A percentile compares a stretch with the other conserved stretches of the same genome.
Evolutionary conservation across 306 rosid genomes (phyloP).

Genomic region (Crotalaria pallida): DNA sequence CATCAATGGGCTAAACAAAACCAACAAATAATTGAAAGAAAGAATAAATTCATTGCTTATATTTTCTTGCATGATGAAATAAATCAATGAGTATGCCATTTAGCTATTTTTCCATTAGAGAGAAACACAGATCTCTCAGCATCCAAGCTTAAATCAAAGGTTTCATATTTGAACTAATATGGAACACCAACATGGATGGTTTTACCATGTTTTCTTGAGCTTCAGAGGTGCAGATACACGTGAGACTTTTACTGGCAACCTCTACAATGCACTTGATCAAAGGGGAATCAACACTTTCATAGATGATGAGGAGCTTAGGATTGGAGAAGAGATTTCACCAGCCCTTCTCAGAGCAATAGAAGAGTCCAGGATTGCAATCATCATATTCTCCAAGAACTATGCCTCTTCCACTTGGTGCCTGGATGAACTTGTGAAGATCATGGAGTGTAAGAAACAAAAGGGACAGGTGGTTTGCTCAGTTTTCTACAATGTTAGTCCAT

Average conservation of each 20-base stretch:
- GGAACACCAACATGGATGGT: background rate
- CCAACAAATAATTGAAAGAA: background rate
- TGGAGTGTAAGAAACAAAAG: constrained; percentile 17
- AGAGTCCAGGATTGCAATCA: constrained; percentile 26
- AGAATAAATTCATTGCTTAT: background rate
- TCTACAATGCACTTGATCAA: constrained; percentile 28
- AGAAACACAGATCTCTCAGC: background rate
- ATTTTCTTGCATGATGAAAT: background rate
- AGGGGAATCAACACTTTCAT: constrained; percentile 32
- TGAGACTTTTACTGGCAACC: constrained; percentile 18
- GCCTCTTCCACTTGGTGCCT: constrained; percentile 25
- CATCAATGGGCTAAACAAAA: background rate
- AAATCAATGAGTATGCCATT: background rate
- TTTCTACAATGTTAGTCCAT: constrained; percentile 14
- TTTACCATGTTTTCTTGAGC: constrained; percentile 30
- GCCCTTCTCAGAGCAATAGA: constrained; percentile 28
- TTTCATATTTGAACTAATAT: background rate
- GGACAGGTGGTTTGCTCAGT: constrained; percentile 22
- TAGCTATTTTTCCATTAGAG: background rate
- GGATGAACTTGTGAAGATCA: constrained; percentile 26
- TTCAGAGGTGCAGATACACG: constrained; percentile 23
- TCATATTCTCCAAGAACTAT: constrained; percentile 26
- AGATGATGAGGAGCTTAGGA: constrained; percentile 24
- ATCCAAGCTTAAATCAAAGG: background rate
- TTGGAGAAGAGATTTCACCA: constrained; percentile 28